Base-by-base conservation (phyloP, 192 early-diverging fungal genomes). In the Phycomyces blakesleeanus region DNA sequence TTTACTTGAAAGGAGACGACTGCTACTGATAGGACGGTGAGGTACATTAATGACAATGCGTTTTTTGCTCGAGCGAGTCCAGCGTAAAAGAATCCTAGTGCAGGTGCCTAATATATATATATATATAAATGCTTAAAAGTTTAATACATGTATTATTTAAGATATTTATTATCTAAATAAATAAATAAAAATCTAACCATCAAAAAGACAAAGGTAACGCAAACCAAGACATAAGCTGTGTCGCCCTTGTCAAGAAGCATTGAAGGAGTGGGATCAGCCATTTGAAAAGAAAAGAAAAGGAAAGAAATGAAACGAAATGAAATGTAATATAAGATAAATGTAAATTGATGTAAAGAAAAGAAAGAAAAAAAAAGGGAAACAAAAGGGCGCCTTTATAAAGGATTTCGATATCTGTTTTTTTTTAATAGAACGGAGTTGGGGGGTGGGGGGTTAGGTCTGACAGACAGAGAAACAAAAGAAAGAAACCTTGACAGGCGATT, bases 71-170 rank as follows among this genome's bases (percentile, higher is more conserved):
- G 86, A 16, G 90, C 85, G 78, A 92, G 81, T 34, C 72, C 72
- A 58, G 87, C 79, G 72, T 92, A 92, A 63, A 92, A 92, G 77
- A 88, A 89, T 27, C 90, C 88, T 11, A 89, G 76, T 11, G 87
- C 85, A 0, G 85, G 86, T 14, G 83, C 81, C 89, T 68, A 53
- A 6, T 55, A 6, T 21, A 49, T 24, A 16, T 25, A n/a, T 18
- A 61, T 11, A 8, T 29, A 27, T 2, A 40, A 20, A 22, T 8
- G n/a, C n/a, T n/a, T n/a, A n/a, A n/a, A n/a, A n/a, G n/a, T n/a
- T n/a, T n/a, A n/a, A n/a, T n/a, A n/a, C n/a, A n/a, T n/a, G n/a
- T n/a, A n/a, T n/a, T n/a, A n/a, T n/a, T n/a, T n/a, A n/a, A n/a
- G n/a, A 27, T 44, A 57, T 41, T 41, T 41, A 10, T 41, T 41